Evolutionary conservation across 2,329 filamentous ascomycete species (phyloP).

Genomic region (Exophiala bonariae): DNA sequence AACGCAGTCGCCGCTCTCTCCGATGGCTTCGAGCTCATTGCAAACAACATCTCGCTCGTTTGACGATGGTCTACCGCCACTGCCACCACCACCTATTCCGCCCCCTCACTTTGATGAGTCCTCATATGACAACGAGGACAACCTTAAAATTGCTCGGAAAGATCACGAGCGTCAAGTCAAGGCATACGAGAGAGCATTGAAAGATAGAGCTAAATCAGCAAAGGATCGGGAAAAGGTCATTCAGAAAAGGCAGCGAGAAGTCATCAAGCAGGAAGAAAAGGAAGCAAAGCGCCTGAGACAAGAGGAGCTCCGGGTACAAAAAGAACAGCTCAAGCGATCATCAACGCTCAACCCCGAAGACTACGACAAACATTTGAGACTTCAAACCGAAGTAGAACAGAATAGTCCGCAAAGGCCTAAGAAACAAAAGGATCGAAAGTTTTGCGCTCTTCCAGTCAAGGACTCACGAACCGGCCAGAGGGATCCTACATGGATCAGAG

Average conservation of each 20-base stretch:
- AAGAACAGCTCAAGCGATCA: constrained; percentile 29
- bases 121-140: constrained; percentile 62
- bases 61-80: constrained; percentile 40
- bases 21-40: constrained; percentile 3
- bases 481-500: constrained; percentile 73
- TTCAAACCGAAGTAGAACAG: constrained; percentile 20
- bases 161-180: constrained; percentile 65
- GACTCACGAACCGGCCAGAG: constrained; percentile 54
- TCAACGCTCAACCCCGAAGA: constrained; percentile 19
- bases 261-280: constrained; percentile 39
- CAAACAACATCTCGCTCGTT: not conserved
- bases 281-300: constrained; percentile 37
- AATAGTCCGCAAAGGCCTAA: constrained; percentile 33
- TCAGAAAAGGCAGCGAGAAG: constrained; percentile 26
- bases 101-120: constrained; percentile 59
- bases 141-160: constrained; percentile 68
- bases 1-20: not conserved
- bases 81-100: constrained; percentile 54
- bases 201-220: constrained; percentile 65
- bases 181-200: constrained; percentile 65
- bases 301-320: constrained; percentile 27
- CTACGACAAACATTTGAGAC: constrained; percentile 17
- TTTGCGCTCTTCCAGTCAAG: constrained; percentile 70
- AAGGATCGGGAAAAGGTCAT: constrained; percentile 30
- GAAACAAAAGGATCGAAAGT: constrained; percentile 65